Base-by-base conservation (phyloP, 2,329 filamentous ascomycete species). In the Penicillium sp. region DNA sequence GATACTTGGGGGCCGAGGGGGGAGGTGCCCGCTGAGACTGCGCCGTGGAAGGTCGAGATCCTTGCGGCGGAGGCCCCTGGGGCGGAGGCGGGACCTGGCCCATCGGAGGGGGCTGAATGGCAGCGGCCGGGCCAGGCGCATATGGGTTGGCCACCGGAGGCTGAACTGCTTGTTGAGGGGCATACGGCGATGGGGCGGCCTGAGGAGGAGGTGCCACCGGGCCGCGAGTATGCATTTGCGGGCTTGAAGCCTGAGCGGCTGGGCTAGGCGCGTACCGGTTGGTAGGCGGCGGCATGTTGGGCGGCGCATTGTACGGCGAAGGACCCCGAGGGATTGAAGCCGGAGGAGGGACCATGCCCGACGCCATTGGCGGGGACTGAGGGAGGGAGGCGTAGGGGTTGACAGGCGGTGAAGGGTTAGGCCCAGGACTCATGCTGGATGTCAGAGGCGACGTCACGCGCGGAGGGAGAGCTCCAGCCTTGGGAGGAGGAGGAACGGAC, bases 281-380 rank as follows among this genome's bases (percentile, higher is more conserved):
- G 8, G 83, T 80, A 5, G 86, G 81, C n/a, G 88, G 84, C 4
- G 82, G 76, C 15, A 77, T 79, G 27, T 84, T 75, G 6, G 88
- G 88, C 46, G 91, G 87, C 32, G 87, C 82, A 62, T 91, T 89
- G 70, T 95, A 96, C 5, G 91, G 91, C 24, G 91, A 95, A 4
- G 86, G 80, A 25, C 86, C 89, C 56, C 89, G 84, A 20, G 84
- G 80, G 44, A 89, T 62, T 6, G 64, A 65, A 15, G 64, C 79
- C 18, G 82, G 79, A 37, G 83, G 80, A 37, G 83, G 78, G 13
- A 59, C 67, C 58, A 72, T 69, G n/a, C 60, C 61, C 60, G 68
- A 57, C 63, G 7, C 38, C 38, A 64, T 70, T 29, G 75, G 69
- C 4, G 71, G 76, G 55, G 72, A 72, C 65, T 65, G 75, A 51